Base-by-base conservation (phyloP, 2,329 filamentous ascomycete genomes). In the Lachnellula subtilissima region DNA sequence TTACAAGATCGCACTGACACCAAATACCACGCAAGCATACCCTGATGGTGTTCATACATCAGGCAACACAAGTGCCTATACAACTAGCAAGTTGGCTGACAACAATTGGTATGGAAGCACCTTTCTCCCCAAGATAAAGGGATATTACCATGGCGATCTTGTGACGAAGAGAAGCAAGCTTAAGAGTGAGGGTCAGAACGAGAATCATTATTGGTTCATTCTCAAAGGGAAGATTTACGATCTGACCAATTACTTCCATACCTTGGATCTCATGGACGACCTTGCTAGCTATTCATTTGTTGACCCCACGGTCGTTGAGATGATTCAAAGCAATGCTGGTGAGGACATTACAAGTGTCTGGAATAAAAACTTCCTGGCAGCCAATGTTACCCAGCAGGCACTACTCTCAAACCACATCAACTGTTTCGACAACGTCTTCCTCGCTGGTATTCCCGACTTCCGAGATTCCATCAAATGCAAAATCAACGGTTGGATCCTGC, bases 231-330 rank as follows among this genome's bases (percentile, higher is more conserved):
- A 80, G 51, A 79, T 99, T 19, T 97, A 94, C 69, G 95, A 99
- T 70, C 74, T 99, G 53, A 96, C 90, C 0, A 84, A 97, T 70
- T 99, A 99, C 74, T 93, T 92, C 73, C 78, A 91, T 68, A 96
- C 91, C 0, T 73, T 85, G 43, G 75, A 87, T 8, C 62, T 77
- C 19, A 76, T 80, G 66, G 78, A 85, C 23, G 59, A 61, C 53
- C 65, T 77, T 5, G 67, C 73, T 0, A 68, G 70, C 0, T 95
- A 89, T 73, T 72, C 80, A 9, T 97, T 95, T 73, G 77, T 99
- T 32, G 85, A 94, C 58, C 63, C 69, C 1, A 79, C 82, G 6
- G 73, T 99, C 5, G 80, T 82, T 2, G 78, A 85, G 2, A 72
- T 93, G 11, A 82, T 96, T 66, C 80, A 85, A 65, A 78, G 85